These are phyloP conservation scores for Rubroboletus pulcherrimus DNA, from an alignment of 768 basidiomycete genomes.

Conservation along the genomic window DNA sequence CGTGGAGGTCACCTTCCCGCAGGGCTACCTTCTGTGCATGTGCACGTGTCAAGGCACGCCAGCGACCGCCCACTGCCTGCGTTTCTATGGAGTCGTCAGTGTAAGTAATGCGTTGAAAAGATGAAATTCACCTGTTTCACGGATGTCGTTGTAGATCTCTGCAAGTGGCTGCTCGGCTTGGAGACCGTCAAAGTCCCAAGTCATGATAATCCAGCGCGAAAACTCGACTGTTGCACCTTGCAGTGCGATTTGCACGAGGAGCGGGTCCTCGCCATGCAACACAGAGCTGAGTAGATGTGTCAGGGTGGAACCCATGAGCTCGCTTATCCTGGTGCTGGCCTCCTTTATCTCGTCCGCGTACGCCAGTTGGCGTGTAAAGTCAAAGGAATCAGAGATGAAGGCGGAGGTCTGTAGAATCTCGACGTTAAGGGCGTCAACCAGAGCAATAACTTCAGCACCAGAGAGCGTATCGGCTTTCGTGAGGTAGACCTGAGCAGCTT, in stretches of 20 bases:
- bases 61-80: conserved; percentile 50
- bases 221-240: conserved; percentile 33
- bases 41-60: conserved; percentile 51
- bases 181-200: conserved; percentile 33
- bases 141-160: conserved; percentile 38
- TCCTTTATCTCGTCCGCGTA: conserved; percentile 27
- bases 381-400: conserved; percentile 40
- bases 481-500: conserved; percentile 41
- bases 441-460: conserved; percentile 39
- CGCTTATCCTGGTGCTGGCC: conserved; percentile 25
- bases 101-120: not conserved
- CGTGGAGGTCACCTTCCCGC: conserved; percentile 31
- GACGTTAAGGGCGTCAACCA: conserved; percentile 41
- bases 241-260: conserved; percentile 39
- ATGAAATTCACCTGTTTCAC: conserved; percentile 37
- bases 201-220: conserved; percentile 32
- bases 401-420: conserved; percentile 48
- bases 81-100: conserved; percentile 35
- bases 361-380: conserved; percentile 24
- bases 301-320: conserved; percentile 30
- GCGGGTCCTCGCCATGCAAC: conserved; percentile 30
- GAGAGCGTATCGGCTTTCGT: conserved; percentile 42
- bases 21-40: conserved; percentile 36
- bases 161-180: conserved; percentile 27
- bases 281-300: conserved; percentile 24